Base-by-base conservation (phyloP, 2,329 filamentous ascomycete genomes). In the Eutypella sp. region DNA sequence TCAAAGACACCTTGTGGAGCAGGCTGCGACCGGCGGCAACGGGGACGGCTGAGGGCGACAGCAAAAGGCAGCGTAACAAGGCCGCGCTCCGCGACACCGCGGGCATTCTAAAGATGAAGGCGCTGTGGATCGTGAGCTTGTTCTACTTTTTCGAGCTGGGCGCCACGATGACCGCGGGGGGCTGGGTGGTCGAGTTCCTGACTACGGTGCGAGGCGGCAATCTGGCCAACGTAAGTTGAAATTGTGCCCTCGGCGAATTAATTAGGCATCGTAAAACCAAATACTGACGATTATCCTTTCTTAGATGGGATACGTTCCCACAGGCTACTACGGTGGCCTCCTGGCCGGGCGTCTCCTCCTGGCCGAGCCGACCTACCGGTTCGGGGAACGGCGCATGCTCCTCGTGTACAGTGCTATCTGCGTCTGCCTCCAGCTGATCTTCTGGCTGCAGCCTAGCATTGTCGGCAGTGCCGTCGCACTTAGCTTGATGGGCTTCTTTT, bases 61-160 rank as follows among this genome's bases (percentile, higher is more conserved):
- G 29, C 3, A 40, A 45, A 4, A 44, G 51, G 31, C 60, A 60
- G 20, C 59, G 61, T 4, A 67, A 61, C 38, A 62, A 61, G 38
- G 59, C 55, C 16, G 74, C 74, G 0, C 55, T 67, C 5, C 49
- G 52, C 0, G 64, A 78, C 39, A 70, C 81, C 41, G 70, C 69
- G 27, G 61, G 63, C 7, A 69, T 75, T 0, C 49, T 81, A 0
- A 63, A 57, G 13, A 68, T 61, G 2, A 73, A 66, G 15, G 69
- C 68, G 3, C 64, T 85, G 3, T 84, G 80, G 76, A 58, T 81
- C 0, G 57, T 85, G 3, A 79, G 79, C 41, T 44, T 81, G 2
- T 84, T 82, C 59, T 85, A 79, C 64, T 84, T 84, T 63, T 82
- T 84, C 58, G 76, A 78, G 42, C 66, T 85, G 0, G 81, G 82